Evolutionary conservation across 208 protist species (phyloP).

Genomic region (Acanthamoeba quina): DNA sequence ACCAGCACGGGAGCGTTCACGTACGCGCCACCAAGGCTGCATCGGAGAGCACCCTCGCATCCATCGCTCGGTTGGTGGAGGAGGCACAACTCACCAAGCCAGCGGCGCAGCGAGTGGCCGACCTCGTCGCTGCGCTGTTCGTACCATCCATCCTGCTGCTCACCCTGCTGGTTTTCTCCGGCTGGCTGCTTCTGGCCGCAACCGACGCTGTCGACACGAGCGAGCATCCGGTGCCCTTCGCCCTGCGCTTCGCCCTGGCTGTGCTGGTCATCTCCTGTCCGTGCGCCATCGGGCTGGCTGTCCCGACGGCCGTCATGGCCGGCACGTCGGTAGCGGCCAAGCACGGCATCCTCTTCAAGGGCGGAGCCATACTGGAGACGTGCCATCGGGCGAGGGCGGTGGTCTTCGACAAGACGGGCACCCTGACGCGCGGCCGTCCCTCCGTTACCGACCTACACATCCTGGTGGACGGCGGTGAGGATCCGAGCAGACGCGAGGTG

Average conservation of each 20-base stretch:
- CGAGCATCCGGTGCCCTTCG: constrained; percentile 88
- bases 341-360: constrained; percentile 72
- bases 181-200: neutral
- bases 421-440: constrained; percentile 95
- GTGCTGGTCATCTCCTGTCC: constrained; percentile 97
- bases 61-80: constrained; percentile 96
- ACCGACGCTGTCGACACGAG: neutral
- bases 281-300: constrained; percentile 97
- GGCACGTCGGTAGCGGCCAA: constrained; percentile 94
- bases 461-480: too few relatives aligned
- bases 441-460: constrained; percentile 85
- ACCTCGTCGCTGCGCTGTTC: neutral
- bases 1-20: constrained; percentile 71
- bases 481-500: neutral
- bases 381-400: constrained; percentile 91
- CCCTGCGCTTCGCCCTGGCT: constrained; percentile 91
- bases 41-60: neutral
- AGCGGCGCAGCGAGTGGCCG: neutral
- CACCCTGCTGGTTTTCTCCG: neutral
- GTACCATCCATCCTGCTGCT: neutral
- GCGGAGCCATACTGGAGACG: constrained; percentile 92
- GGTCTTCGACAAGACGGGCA: constrained; percentile 98
- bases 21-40: constrained; percentile 1
- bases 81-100: constrained; percentile 97
- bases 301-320: constrained; percentile 98